phyloP scores from a whole-genome alignment of 306 rosid genomes.

The Lablab purpureus region DNA sequence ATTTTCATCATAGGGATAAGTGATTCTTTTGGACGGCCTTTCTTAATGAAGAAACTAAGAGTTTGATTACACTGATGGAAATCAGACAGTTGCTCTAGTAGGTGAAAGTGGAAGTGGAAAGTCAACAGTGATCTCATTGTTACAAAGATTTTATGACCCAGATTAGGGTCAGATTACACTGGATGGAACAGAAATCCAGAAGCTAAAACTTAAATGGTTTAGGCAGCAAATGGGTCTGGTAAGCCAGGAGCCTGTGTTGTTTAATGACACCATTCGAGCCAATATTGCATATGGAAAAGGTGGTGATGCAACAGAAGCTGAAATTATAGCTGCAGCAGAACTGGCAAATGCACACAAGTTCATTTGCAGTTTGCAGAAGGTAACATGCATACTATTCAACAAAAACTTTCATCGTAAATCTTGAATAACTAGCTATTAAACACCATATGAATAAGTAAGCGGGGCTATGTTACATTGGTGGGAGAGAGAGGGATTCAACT shows the following conservation, averaged over 20 bases:
- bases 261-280: conserved; percentile 66
- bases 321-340: conserved; percentile 69
- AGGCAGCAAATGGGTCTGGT: conserved; percentile 78
- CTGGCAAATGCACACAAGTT: conserved; percentile 72
- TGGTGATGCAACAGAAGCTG: conserved; percentile 68
- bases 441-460: conserved; percentile 41
- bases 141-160: conserved; percentile 76
- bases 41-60: conserved; percentile 2
- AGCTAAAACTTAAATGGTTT: conserved; percentile 64
- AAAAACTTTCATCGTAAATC: background rate
- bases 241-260: conserved; percentile 71
- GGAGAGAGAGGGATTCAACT: conserved; percentile 70
- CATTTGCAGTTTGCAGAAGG: conserved; percentile 73
- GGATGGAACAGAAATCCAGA: conserved; percentile 62
- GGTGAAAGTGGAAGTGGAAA: conserved; percentile 88
- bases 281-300: conserved; percentile 76
- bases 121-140: conserved; percentile 63
- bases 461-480: conserved; percentile 68
- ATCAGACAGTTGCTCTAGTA: conserved; percentile 71
- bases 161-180: conserved; percentile 69
- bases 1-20: background rate
- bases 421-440: background rate
- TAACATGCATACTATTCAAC: background rate
- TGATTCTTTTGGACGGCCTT: background rate
- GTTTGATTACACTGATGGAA: background rate